Percentiles rank a stretch among this genome's conserved stretches.
These are phyloP conservation scores for Arabidopsis suecica DNA, from an alignment of 345 rosid genomes.

Conservation along the genomic window DNA sequence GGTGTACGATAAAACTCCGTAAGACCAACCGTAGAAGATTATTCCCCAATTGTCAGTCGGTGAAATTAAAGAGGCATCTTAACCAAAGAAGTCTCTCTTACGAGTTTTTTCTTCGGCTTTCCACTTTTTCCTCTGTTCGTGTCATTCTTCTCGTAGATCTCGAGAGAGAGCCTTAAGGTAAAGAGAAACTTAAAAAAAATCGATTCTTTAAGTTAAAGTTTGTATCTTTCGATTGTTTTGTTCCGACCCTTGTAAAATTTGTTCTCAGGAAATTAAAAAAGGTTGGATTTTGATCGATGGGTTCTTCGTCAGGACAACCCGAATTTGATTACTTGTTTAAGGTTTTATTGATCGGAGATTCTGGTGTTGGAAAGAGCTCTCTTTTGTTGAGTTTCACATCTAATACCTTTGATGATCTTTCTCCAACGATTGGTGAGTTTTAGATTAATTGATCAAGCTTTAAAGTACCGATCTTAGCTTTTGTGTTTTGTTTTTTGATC, in stretches of 20 bases:
- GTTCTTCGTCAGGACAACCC: constrained; percentile 61
- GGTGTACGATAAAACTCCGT: not conserved
- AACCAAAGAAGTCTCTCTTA: too few species aligned
- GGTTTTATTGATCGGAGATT: constrained; percentile 76
- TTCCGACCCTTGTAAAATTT: not conserved
- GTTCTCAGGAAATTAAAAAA: not conserved
- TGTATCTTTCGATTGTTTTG: constrained; percentile 8
- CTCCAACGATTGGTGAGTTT: constrained; percentile 71
- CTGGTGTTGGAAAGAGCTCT: constrained; percentile 88
- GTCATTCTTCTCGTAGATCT: constrained; percentile 32
- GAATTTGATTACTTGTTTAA: constrained; percentile 82
- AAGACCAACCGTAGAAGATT: constrained; percentile 8
- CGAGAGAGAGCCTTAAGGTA: constrained; percentile 13
- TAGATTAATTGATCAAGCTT: not conserved
- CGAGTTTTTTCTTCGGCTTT: constrained; percentile 4
- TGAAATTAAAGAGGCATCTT: too few species aligned
- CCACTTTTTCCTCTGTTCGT: constrained; percentile 25
- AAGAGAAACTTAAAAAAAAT: not conserved
- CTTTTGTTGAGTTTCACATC: constrained; percentile 80
- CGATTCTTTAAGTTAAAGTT: constrained; percentile 5
- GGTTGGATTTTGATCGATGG: constrained; percentile 48
- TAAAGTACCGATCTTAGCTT: not conserved
- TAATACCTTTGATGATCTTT: constrained; percentile 70
- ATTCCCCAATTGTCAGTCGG: too few species aligned
- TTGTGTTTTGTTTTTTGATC: not conserved